Conservation (phyloP, 2,329 filamentous ascomycete species). For the Diaporthe sp. region DNA sequence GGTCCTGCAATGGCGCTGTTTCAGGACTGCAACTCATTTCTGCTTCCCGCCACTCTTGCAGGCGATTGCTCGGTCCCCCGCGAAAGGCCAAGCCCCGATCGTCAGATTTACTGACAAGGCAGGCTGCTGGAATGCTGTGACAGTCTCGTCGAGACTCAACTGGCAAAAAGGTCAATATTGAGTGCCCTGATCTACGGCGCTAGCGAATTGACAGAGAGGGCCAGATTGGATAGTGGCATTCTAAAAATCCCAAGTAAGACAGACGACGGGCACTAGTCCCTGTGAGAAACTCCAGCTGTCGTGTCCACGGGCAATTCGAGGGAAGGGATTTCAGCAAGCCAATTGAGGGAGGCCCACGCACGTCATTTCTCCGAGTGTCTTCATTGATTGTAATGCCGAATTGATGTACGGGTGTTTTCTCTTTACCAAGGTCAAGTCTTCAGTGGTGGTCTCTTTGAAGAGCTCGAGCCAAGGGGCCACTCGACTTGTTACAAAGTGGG, state of each 20-base stretch:
- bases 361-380: too few relatives aligned
- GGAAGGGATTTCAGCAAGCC: not conserved
- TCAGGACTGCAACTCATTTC: not conserved
- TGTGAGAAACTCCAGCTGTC: not conserved
- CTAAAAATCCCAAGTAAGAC: not conserved
- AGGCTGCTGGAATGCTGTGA: conserved; percentile 1
- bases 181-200: not conserved
- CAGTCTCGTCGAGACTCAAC: not conserved
- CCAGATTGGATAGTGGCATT: not conserved
- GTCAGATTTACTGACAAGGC: not conserved
- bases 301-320: not conserved
- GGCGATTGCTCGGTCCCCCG: not conserved
- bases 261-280: not conserved
- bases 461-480: not conserved
- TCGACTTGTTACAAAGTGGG: not conserved
- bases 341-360: too few relatives aligned
- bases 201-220: not conserved
- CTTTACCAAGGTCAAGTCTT: not conserved
- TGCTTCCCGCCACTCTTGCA: not conserved
- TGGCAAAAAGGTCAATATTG: not conserved
- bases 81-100: not conserved
- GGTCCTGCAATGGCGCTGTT: conserved; percentile 8
- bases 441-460: fast-evolving
- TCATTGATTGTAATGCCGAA: not conserved
- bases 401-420: not conserved